phyloP scores from a whole-genome alignment of 257 asterid genomes.

The Phtheirospermum japonicum region DNA sequence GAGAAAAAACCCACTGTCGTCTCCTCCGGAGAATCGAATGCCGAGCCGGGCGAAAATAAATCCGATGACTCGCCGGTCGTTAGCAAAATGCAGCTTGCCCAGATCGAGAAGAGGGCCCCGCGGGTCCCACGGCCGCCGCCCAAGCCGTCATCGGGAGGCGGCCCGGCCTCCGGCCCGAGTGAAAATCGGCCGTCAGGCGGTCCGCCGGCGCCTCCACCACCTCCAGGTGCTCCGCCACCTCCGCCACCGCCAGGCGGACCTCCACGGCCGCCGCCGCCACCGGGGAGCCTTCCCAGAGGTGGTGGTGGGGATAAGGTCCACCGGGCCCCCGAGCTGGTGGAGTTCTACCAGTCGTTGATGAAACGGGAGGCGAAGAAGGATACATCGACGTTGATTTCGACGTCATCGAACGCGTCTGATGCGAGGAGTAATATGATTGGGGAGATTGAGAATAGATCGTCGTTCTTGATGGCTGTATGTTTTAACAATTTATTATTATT shows the following conservation, averaged over 20 bases:
- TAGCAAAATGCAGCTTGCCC: constrained; percentile 70
- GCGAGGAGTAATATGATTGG: constrained; percentile 97
- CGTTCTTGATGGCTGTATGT: constrained; percentile 90
- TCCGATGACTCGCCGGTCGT: constrained; percentile 46
- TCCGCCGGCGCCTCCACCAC: constrained; percentile 61
- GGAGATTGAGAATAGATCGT: constrained; percentile 89
- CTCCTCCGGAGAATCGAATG: constrained; percentile 46
- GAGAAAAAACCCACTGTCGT: constrained; percentile 46
- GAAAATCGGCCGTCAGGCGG: constrained; percentile 43
- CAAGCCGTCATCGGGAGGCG: constrained; percentile 45
- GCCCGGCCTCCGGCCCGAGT: constrained; percentile 27
- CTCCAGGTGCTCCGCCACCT: constrained; percentile 53
- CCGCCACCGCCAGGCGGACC: constrained; percentile 88
- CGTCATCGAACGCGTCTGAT: constrained; percentile 57
- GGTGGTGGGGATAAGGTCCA: constrained; percentile 82
- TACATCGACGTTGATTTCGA: constrained; percentile 54
- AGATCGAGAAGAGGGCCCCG: constrained; percentile 79
- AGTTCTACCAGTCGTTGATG: constrained; percentile 87
- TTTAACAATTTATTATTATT: neutral
- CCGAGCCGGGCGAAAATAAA: constrained; percentile 45
- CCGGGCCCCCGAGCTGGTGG: constrained; percentile 97
- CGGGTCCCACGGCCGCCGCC: constrained; percentile 92
- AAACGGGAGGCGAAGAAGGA: constrained; percentile 94
- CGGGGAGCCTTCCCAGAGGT: constrained; percentile 59
- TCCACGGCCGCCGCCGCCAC: constrained; percentile 93